Percentiles rank a stretch among this genome's conserved stretches.
Conservation (phyloP, 176 grass and related monocot species). For the Zizania latifolia region DNA sequence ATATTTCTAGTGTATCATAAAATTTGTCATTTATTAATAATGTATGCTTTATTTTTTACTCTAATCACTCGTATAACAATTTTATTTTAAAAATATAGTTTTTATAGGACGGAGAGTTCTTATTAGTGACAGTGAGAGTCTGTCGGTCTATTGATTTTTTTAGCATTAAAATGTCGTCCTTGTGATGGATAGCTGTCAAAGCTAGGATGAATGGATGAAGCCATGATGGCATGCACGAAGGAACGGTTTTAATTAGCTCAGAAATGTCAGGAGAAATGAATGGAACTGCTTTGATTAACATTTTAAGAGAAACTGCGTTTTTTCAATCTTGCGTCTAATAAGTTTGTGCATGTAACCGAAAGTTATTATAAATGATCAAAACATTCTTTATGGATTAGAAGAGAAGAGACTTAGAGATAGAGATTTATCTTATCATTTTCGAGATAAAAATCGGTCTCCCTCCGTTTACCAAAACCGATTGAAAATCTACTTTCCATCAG, state of each 20-base stretch:
- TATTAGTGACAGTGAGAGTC: no score
- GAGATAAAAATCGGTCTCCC: no score
- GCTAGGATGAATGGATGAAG: background rate
- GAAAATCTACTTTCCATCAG: no score
- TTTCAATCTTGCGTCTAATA: background rate
- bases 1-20: no score
- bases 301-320: background rate
- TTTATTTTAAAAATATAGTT: no score
- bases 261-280: slow-evolving; percentile 7
- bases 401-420: no score
- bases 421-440: no score
- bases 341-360: background rate
- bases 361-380: background rate
- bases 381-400: background rate
- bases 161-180: background rate
- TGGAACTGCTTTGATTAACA: background rate
- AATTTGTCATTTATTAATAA: no score
- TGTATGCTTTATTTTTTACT: no score
- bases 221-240: slow-evolving; percentile 9
- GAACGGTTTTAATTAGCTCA: background rate
- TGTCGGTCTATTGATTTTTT: background rate
- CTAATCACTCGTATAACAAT: no score
- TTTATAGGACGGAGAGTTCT: no score
- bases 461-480: no score
- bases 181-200: background rate